Percentiles rank a stretch among this genome's conserved stretches.
Evolutionary conservation across 768 basidiomycete genomes (phyloP).

Genomic region (Boletus rex-veris): DNA sequence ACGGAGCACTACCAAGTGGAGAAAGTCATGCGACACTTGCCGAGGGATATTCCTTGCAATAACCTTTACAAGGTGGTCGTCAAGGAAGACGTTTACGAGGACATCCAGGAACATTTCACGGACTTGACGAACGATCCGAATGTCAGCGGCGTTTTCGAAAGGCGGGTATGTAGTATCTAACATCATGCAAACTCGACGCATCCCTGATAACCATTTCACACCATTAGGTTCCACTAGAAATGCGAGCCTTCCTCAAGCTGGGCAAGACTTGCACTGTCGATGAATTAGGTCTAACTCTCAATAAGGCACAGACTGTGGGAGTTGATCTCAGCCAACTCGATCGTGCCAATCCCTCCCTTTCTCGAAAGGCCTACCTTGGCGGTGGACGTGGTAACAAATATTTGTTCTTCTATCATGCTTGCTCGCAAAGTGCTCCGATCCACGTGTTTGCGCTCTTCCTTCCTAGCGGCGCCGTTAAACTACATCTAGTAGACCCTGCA

Average conservation of each 20-base stretch:
- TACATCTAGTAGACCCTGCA: conserved; percentile 90
- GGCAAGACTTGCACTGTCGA: conserved; percentile 79
- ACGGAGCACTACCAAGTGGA: conserved; percentile 66
- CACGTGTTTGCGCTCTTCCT: conserved; percentile 89
- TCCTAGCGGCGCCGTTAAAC: conserved; percentile 61
- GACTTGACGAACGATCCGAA: conserved; percentile 91
- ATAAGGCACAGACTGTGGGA: conserved; percentile 74
- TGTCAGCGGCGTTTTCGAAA: conserved; percentile 92
- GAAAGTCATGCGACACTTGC: conserved; percentile 73
- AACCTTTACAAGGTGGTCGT: conserved; percentile 84
- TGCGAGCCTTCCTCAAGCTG: conserved; percentile 77
- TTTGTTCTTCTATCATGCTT: conserved; percentile 86
- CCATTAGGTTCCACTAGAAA: conserved; percentile 70
- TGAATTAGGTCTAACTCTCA: conserved; percentile 68
- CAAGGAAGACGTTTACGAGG: conserved; percentile 77
- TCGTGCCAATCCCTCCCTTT: conserved; percentile 51
- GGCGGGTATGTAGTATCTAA: conserved; percentile 54
- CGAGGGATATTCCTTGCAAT: conserved; percentile 68
- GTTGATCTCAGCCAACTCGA: conserved; percentile 84
- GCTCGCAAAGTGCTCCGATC: conserved; percentile 64
- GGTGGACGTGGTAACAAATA: conserved; percentile 69
- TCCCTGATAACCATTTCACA: neutral
- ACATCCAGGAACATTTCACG: conserved; percentile 87
- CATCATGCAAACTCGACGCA: neutral
- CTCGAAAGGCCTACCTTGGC: conserved; percentile 69